These are phyloP conservation scores for Polymyxa betae DNA, from an alignment of 208 protist genomes.

Conservation along the genomic window DNA sequence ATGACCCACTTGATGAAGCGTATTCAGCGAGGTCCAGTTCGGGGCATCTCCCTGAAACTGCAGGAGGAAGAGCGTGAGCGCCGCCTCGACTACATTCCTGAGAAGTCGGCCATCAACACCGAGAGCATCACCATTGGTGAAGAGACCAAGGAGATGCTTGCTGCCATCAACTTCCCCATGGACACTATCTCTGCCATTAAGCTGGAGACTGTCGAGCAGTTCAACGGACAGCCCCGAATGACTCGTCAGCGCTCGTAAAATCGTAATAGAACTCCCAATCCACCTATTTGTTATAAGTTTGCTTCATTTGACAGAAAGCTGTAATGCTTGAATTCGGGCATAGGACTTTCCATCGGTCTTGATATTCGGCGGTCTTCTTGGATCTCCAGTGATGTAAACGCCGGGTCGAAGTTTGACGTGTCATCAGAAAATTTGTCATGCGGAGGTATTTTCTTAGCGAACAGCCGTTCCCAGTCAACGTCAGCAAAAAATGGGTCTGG, in stretches of 20 bases:
- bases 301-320: too few species aligned
- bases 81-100: conserved; percentile 98
- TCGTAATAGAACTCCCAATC: too few species aligned
- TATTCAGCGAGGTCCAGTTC: conserved; percentile 90
- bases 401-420: neutral
- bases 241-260: too few species aligned
- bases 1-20: conserved; percentile 80
- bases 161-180: conserved; percentile 59
- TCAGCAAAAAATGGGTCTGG: neutral
- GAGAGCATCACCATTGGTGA: conserved; percentile 59
- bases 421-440: neutral
- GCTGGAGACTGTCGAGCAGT: neutral
- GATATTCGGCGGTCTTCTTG: too few species aligned
- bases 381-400: too few species aligned
- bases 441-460: neutral
- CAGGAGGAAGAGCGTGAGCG: conserved; percentile 99
- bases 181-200: neutral
- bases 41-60: conserved; percentile 99
- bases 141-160: conserved; percentile 68
- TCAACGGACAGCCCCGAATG: too few species aligned
- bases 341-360: too few species aligned
- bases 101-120: conserved; percentile 80
- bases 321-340: too few species aligned
- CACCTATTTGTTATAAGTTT: too few species aligned
- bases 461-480: neutral